Evolutionary conservation across 2,329 filamentous ascomycete genomes (phyloP).

Genomic region (Stromatinia cepivora): DNA sequence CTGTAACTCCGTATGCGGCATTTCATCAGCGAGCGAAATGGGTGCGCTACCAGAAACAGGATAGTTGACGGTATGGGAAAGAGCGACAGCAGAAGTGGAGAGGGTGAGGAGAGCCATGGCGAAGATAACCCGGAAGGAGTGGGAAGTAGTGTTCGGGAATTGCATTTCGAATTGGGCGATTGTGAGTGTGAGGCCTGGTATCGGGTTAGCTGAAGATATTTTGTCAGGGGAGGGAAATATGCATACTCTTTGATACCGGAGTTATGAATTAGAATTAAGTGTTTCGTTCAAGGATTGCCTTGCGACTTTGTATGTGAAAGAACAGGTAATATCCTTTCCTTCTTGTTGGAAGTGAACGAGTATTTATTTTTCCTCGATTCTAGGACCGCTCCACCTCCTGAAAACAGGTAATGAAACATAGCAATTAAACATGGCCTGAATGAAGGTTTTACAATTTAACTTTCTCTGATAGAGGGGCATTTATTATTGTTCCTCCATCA

Average conservation of each 20-base stretch:
- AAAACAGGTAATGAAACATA: background rate
- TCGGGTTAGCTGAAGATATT: background rate
- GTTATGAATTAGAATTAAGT: too few relatives aligned
- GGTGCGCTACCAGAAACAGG: background rate
- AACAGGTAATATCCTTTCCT: background rate
- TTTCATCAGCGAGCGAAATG: background rate
- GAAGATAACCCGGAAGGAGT: background rate
- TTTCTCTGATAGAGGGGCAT: too few relatives aligned
- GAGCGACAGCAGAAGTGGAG: background rate
- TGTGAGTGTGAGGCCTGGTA: background rate
- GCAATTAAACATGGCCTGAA: background rate
- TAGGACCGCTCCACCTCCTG: background rate
- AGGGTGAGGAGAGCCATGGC: background rate
- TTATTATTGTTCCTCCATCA: background rate
- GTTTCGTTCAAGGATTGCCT: background rate
- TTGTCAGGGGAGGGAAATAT: background rate
- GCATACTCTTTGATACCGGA: background rate
- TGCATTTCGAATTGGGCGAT: background rate
- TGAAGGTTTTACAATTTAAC: too few relatives aligned
- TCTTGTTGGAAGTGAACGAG: background rate
- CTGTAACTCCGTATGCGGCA: background rate
- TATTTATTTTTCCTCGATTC: background rate
- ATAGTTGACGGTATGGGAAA: slow-evolving; percentile 4
- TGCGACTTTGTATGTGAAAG: background rate
- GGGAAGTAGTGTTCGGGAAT: background rate